Evolutionary conservation across 306 rosid genomes (phyloP), one percentile per base, ranked within the genome.

Genomic region (Trifolium pratense): DNA sequence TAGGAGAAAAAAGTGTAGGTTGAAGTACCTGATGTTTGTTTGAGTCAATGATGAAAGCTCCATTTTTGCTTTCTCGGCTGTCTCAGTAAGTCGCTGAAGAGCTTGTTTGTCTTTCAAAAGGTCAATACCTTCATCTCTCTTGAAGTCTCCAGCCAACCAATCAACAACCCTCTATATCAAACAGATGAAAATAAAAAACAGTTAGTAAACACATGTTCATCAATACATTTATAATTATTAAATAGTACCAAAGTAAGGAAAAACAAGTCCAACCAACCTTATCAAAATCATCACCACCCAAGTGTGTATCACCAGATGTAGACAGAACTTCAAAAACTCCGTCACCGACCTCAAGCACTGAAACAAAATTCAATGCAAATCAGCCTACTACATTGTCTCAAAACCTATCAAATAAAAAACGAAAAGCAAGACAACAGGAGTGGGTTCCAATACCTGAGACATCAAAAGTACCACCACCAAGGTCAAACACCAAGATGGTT

Each of bases 271-370:
- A 34, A 93, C 51, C 2, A 34, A 93, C 98, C 96, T 93, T 93
- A 60, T 93, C 98, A 31, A 93, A 93, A 83, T 93, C 98, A 80
- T 93, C 98, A 73, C 98, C 98, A 23, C 98, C 98, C 87, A 93
- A 84, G 81, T 93, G 98, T 2, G 98, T 93, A 66, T 93, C 98
- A 32, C 98, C 98, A 45, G 98, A 93, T 9, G 98, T 93, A 66
- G 98, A 93, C 25, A 93, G 86, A 79, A 93, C 98, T 80, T 93
- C 98, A 77, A 93, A 93, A 31, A 93, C 98, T 57, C 98, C 98
- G 79, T 93, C 98, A 62, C 98, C 98, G 17, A 93, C 98, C 87
- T 93, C 98, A 37, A 93, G 86, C 20, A 93, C 98, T 92, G 72
- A 16, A 55, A 74, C 21, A 7, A 15, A 69, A 32, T 55, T 3